A percentile compares a stretch with the other conserved stretches of the same genome.
These are phyloP conservation scores for Seminavis robusta DNA, from an alignment of 108 stramenopile genomes.

Conservation along the genomic window DNA sequence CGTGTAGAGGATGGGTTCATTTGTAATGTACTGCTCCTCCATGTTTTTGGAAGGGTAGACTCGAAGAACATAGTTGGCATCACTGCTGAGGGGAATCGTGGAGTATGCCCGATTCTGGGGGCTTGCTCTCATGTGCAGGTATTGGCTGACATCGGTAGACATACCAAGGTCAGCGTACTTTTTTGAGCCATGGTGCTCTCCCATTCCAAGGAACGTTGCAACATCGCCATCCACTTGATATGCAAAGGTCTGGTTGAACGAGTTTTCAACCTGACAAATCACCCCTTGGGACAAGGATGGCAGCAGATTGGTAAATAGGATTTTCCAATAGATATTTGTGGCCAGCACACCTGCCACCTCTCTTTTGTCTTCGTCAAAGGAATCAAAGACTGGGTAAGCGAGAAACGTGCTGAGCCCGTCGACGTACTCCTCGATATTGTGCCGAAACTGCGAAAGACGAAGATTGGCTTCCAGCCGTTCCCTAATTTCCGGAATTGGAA, in stretches of 20 bases:
- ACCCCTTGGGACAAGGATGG: slow-evolving; percentile 44
- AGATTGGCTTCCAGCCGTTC: no score
- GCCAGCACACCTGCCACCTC: slow-evolving; percentile 12
- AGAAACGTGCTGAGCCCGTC: slow-evolving; percentile 17
- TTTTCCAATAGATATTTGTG: slow-evolving; percentile 37
- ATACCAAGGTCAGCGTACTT: slow-evolving; percentile 8
- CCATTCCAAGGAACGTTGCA: slow-evolving; percentile 30
- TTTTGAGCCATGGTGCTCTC: slow-evolving; percentile 40
- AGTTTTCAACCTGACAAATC: slow-evolving; percentile 35
- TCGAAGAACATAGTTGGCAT: not conserved
- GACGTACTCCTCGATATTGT: not conserved
- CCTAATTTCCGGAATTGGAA: not conserved
- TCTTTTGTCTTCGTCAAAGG: not conserved
- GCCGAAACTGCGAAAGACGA: not conserved
- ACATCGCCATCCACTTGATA: slow-evolving; percentile 29
- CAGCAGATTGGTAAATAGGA: slow-evolving; percentile 22
- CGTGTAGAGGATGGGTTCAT: no score
- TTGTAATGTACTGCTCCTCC: not conserved
- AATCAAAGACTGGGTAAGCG: slow-evolving; percentile 22
- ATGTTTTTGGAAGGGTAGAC: not conserved
- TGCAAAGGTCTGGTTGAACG: slow-evolving; percentile 26
- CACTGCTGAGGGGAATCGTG: not conserved
- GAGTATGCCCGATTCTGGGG: not conserved
- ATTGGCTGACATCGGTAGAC: not conserved
- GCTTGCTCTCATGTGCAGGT: not conserved